Base-by-base conservation (phyloP, 2,329 filamentous ascomycete species). In the Trichophyton simii region DNA sequence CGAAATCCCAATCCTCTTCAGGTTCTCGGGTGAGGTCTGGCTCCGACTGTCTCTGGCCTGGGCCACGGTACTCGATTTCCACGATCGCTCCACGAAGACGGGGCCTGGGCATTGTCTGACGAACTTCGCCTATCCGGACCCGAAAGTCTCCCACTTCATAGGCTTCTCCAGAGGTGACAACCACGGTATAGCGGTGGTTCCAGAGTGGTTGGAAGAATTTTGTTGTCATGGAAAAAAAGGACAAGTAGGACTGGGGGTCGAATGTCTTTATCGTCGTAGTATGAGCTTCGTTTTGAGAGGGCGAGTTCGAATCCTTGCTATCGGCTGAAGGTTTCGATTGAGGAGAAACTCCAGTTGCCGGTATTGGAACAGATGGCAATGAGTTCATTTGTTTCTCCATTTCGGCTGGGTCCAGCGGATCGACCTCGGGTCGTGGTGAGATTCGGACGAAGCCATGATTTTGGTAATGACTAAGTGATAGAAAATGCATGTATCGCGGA, bases 121-220 rank as follows among this genome's bases (percentile, higher is more conserved):
- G 71, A 60, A 78, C 71, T 41, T 78, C 76, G 11, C 75, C 76
- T 8, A 77, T 59, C 1, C 76, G 70, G 11, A 78, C 69, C 5
- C 73, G 70, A 65, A 77, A 78, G 58, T 77, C 75, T 6, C 71
- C 74, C 4, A 77, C 66, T 41, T 77, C 75, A 58, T 75, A 77
- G 57, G 72, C 71, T 3, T 70, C 65, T n/a, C 74, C 74, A 4
- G 67, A 67, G 2, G 52, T 28, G n/a, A 76, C 72, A 1, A 67
- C 64, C 20, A 76, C 65, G 0, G 75, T 74, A 57, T 76, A 70
- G 3, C 76, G 72, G 57, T 72, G 74, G 57, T 69, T 70, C 76
- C 76, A 78, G 63, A 77, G 70, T 0, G 75, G 72, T 61, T 76
- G 72, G 61, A 72, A 75, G 28, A 73, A 70, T 65, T 73, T 72